Base-by-base conservation (phyloP, 2,329 filamentous ascomycete genomes). In the Fonsecaea pugnacius region DNA sequence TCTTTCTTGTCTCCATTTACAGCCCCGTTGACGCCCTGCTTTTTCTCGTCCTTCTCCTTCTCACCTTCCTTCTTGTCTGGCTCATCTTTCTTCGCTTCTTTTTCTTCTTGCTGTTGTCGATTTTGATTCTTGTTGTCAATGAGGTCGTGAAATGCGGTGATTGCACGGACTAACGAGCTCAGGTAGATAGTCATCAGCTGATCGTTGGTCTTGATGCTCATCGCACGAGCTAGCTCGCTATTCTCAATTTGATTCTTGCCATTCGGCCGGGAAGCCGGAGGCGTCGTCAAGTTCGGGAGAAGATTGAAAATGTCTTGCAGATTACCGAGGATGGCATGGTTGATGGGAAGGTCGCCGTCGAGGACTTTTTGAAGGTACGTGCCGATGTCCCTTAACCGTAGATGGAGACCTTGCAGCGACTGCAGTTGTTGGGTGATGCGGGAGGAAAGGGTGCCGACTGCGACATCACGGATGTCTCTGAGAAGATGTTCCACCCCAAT, bases 121-220 rank as follows among this genome's bases (percentile, higher is more conserved):
- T 99, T 99, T 82, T 98, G 94, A 71, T 98, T 97, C 86, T 99
- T 99, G 84, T 99, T 99, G 83, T 99, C 95, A 71, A 99, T 99
- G 71, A 99, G 82, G 76, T 99, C 95, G 78, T 99, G 95, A 89
- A 98, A 99, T 7, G 95, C 95, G 12, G 95, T 98, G 75, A 99
- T 99, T 63, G 95, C 95, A 67, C 95, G 87, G 79, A 99, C 98
- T 82, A 98, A 82, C 81, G 91, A 96, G 80, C 91, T 96, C 60
- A 99, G 84, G 79, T 99, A 99, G 77, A 99, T 98, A 58, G 93
- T 88, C 91, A 99, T 97, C 70, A 99, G 86, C 82, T 99, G 95
- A 78, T 99, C 95, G 75, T 99, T 99, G 64, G 94, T 98, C 87
- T 99, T 99, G 81, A 96, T 87, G 80, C 92, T 96, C 92, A 99